phyloP scores from a whole-genome alignment of 345 rosid species.

The Pelargonium nanum region DNA sequence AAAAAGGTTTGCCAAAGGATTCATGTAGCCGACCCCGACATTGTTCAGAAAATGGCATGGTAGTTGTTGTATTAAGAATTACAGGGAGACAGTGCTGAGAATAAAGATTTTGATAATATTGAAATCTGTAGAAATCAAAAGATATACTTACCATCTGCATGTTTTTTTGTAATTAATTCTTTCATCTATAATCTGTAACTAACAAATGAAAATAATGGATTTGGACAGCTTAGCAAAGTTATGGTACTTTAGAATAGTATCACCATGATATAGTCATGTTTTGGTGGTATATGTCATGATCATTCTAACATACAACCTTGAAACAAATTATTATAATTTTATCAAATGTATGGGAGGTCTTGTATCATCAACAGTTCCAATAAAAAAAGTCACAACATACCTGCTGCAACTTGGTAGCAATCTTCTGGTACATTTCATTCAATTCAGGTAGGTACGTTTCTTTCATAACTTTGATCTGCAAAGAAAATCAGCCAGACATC shows the following conservation, averaged over 20 bases:
- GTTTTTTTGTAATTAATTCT: not conserved
- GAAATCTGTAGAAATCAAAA: not conserved
- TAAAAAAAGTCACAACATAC: constrained; percentile 11
- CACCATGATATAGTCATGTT: no score
- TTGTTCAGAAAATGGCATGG: no score
- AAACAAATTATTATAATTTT: no score
- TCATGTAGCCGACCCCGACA: no score
- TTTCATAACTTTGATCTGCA: constrained; percentile 5
- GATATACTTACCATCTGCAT: not conserved
- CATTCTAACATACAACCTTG: not conserved
- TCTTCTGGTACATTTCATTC: constrained; percentile 20
- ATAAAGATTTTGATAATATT: no score
- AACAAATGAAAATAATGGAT: no score
- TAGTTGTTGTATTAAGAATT: no score
- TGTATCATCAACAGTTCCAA: not conserved
- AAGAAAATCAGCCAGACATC: constrained; percentile 2
- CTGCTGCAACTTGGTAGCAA: constrained; percentile 22
- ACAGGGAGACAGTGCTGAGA: no score
- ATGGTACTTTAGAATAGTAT: no score
- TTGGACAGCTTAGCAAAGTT: no score
- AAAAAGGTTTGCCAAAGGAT: no score
- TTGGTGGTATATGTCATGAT: not conserved
- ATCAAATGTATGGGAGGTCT: not conserved
- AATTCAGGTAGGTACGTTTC: constrained; percentile 22
- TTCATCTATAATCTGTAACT: not conserved